These are phyloP conservation scores for Oryza rufipogon DNA, from an alignment of 176 grass and related monocot species.

Conservation along the genomic window DNA sequence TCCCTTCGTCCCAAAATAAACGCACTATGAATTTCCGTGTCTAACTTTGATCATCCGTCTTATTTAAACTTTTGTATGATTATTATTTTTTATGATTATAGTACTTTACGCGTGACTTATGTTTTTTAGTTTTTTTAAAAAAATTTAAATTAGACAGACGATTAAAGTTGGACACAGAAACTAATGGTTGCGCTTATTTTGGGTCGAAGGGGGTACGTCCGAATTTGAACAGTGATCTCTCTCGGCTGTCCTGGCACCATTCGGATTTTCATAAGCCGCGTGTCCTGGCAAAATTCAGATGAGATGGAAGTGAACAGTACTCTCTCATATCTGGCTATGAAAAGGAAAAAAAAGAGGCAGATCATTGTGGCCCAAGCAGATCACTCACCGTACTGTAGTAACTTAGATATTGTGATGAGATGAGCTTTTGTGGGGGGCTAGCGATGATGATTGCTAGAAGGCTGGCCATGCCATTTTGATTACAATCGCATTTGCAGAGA, in stretches of 20 bases:
- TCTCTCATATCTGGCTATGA: background rate
- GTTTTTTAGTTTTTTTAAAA: too few relatives aligned
- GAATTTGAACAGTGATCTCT: background rate
- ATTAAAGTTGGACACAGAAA: too few relatives aligned
- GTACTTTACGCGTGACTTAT: too few relatives aligned
- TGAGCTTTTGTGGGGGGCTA: background rate
- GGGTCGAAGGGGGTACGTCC: too few relatives aligned
- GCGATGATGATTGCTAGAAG: background rate
- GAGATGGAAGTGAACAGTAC: background rate
- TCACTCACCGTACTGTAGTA: background rate
- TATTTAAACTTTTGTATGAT: too few relatives aligned
- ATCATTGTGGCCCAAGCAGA: constrained; percentile 8
- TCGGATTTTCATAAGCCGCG: background rate
- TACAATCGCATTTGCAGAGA: background rate
- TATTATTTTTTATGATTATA: too few relatives aligned
- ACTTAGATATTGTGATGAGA: constrained; percentile 14
- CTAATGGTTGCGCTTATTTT: too few relatives aligned
- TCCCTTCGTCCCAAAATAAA: too few relatives aligned
- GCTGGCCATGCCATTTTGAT: constrained; percentile 21
- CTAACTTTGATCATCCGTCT: too few relatives aligned
- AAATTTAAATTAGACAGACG: too few relatives aligned
- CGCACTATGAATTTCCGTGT: too few relatives aligned
- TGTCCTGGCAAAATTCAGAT: background rate
- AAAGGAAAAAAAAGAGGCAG: constrained; percentile 6
- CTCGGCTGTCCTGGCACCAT: background rate